Conservation (phyloP, 352 stramenopile species). For the Pilasporangium apinafurcum region DNA sequence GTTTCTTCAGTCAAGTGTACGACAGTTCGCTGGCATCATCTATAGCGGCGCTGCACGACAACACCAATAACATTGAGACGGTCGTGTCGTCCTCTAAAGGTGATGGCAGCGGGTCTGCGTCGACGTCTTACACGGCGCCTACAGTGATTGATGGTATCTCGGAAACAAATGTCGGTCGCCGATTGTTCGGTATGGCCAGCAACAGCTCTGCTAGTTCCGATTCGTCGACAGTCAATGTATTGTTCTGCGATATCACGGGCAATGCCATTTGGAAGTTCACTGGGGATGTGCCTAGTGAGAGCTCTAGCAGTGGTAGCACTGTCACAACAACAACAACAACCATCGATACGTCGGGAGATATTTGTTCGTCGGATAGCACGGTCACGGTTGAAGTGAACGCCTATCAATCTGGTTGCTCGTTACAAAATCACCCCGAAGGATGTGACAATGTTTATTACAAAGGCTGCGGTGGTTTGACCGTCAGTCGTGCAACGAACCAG, state of each 20-base stretch:
- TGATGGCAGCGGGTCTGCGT: slow-evolving; percentile 9
- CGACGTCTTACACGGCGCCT: slow-evolving; percentile 34
- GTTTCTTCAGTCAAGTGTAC: slow-evolving; percentile 50
- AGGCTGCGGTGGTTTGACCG: slow-evolving; percentile 70
- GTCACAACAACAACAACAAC: slow-evolving; percentile 22
- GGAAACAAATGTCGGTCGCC: slow-evolving; percentile 26
- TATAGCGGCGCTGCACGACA: slow-evolving; percentile 38
- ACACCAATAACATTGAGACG: slow-evolving; percentile 41
- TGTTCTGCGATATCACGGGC: slow-evolving; percentile 67
- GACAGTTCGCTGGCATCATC: slow-evolving; percentile 34
- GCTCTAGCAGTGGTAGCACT: slow-evolving; percentile 17
- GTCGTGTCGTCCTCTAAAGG: slow-evolving; percentile 50
- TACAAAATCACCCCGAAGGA: slow-evolving; percentile 57
- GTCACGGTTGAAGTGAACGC: slow-evolving; percentile 54
- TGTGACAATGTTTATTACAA: slow-evolving; percentile 72
- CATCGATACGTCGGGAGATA: slow-evolving; percentile 14
- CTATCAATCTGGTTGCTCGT: slow-evolving; percentile 56
- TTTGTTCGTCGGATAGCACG: slow-evolving; percentile 16
- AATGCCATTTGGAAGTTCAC: slow-evolving; percentile 77
- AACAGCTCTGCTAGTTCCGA: slow-evolving; percentile 8
- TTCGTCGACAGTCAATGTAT: slow-evolving; percentile 34
- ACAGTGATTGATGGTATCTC: slow-evolving; percentile 31
- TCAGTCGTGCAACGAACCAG: slow-evolving; percentile 51
- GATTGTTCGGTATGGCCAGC: slow-evolving; percentile 19
- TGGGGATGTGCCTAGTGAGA: slow-evolving; percentile 25